Evolutionary conservation across 768 basidiomycete species (phyloP), one percentile per base, ranked within the genome.

Genomic region (Tricholoma sp.): DNA sequence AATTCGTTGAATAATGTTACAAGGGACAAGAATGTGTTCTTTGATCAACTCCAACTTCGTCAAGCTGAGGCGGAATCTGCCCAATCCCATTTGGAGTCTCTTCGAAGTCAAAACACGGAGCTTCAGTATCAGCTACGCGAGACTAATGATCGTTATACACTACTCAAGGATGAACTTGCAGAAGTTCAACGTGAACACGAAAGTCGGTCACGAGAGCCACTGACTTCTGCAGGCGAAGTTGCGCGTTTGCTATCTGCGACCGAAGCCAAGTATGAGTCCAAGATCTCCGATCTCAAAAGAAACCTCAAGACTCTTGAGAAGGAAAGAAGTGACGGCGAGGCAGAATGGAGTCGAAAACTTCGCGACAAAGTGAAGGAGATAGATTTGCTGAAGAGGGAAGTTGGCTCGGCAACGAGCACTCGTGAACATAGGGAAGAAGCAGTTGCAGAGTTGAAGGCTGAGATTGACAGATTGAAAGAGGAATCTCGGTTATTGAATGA

Each of bases 21-120:
- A 12, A 71, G 76, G 28, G 91, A 94, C 66, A 95, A 94, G 64
- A 86, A 85, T 61, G 68, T 75, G 10, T 80, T 93, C 59, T 98
- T 98, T 67, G 91, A 95, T 61, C 84, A 89, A 57, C 76, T 94
- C 3, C 94, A 98, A 70, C 64, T 88, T 48, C 86, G 91, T 31
- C 93, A 96, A 68, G 94, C 91, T 13, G 95, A 98, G 65, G 70
- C 89, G 10, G 97, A 99, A 71, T 88, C 90, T 1, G 83, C 86
- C 4, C 85, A 87, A 59, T 83, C 82, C 4, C 85, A 89, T 60
- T 76, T 87, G 2, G 91, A 94, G 61, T 80, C 80, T 1, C 70
- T 94, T 17, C 84, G 89, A 62, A 84, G 84, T 49, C 88, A 90
- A 63, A 87, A 85, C 48, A 84, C 86, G 2, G 97, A 99, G 66